Evolutionary conservation across 805 yeast species (phyloP), one percentile per base, ranked within the genome.

Genomic region (Lipomyces sp.): DNA sequence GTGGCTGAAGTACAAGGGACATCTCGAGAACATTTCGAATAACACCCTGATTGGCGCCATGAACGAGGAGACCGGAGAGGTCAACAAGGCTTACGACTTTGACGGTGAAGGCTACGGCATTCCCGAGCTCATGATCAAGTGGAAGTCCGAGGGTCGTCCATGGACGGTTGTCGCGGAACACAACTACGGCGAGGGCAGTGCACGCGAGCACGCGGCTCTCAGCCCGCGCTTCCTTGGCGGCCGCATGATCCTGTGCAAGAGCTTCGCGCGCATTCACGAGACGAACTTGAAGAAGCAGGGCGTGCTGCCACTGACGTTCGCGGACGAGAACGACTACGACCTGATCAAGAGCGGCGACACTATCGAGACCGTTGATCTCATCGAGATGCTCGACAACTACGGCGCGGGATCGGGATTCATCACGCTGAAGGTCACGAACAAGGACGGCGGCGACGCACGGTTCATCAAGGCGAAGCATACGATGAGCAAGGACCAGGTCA

Each of bases 1-100:
- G 70, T 91, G 98, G 98, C 86, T 91, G 81, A 91, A 91, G 79
- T 91, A 91, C 91, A 87, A 97, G 81, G 98, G 98, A 76, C 98
- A 91, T 79, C 81, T 91, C 78, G 91, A 89, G 79, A 91, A 91
- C 84, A 93, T 91, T 70, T 89, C 97, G 63, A 89, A 91, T 82
- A 91, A 93, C 81, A 91, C 93, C 78, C 90, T 91, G 96, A 91
- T 91, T 79, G 98, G 98, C 79, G 98, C 98, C 63, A 90, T 83
- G 72, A 91, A 91, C 76, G 90, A 90, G 69, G 97, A 85, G 77
- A 91, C 91, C 75, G 86, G 83, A 63, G 87, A 91, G 80, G 95
- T 95, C 62, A 91, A 91, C 86, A 75, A 76, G 66, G 82, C 93
- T 63, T 86, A 80, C 79, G 88, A 91, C 81, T 84, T 79, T 68